A percentile compares a stretch with the other conserved stretches of the same genome.
Conservation (phyloP, 345 rosid genomes). For the Streptanthus diversifolius region DNA sequence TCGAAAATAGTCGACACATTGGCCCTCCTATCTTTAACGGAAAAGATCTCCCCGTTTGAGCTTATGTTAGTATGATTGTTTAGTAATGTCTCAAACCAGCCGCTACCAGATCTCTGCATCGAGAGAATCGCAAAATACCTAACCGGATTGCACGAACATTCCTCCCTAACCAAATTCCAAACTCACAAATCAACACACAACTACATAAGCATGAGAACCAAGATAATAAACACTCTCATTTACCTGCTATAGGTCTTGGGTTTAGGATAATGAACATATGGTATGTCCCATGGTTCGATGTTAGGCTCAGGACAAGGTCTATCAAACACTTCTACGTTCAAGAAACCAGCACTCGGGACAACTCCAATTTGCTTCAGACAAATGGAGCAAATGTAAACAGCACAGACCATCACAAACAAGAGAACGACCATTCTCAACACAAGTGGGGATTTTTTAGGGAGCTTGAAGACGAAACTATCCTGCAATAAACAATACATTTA, state of each 20-base stretch:
- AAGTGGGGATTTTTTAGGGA: conserved; percentile 81
- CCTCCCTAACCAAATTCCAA: conserved; percentile 50
- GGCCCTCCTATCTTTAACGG: conserved; percentile 81
- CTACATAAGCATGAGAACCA: neutral
- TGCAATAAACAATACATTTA: conserved; percentile 37
- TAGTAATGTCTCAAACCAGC: conserved; percentile 94
- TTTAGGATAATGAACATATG: conserved; percentile 79
- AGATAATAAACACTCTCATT: conserved; percentile 6
- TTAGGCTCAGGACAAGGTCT: conserved; percentile 72
- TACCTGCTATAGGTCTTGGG: conserved; percentile 82
- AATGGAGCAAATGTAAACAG: conserved; percentile 76
- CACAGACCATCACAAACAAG: conserved; percentile 71
- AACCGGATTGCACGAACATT: conserved; percentile 87
- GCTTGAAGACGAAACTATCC: conserved; percentile 68
- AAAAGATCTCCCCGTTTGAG: conserved; percentile 95
- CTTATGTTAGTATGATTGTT: conserved; percentile 92
- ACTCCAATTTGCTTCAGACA: conserved; percentile 77
- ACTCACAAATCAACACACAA: conserved; percentile 10
- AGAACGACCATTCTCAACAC: conserved; percentile 80
- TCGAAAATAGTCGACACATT: conserved; percentile 63
- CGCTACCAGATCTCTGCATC: conserved; percentile 99
- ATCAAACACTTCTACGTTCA: conserved; percentile 50
- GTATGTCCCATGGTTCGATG: conserved; percentile 88
- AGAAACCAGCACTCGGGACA: conserved; percentile 41
- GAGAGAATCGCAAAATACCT: conserved; percentile 87